Evolutionary conservation across 495 filamentous ascomycete genomes (phyloP).

Genomic region (Polyplosphaeria fusca): DNA sequence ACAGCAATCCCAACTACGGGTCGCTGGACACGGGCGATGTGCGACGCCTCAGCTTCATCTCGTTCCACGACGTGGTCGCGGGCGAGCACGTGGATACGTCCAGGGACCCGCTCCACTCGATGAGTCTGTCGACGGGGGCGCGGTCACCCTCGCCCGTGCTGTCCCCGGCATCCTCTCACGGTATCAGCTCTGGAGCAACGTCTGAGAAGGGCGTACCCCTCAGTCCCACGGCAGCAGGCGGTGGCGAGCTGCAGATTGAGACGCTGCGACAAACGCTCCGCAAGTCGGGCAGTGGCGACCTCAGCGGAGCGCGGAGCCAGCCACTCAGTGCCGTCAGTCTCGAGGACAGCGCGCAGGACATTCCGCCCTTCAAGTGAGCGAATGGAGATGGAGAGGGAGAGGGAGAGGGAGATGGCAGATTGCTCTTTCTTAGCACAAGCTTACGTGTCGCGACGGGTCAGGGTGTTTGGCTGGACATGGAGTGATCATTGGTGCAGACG

Average conservation of each 20-base stretch:
- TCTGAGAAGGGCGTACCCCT: constrained; percentile 59
- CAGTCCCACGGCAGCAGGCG: constrained; percentile 44
- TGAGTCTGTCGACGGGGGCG: constrained; percentile 53
- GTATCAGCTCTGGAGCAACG: constrained; percentile 55
- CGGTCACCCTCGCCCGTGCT: constrained; percentile 71
- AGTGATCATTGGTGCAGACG: not conserved
- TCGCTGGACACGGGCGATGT: constrained; percentile 71
- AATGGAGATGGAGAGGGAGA: not conserved
- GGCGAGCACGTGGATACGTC: constrained; percentile 68
- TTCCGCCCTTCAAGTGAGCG: constrained; percentile 30
- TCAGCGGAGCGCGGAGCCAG: constrained; percentile 60
- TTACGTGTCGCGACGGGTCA: too few relatives aligned
- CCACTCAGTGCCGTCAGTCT: constrained; percentile 56
- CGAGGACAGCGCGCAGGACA: constrained; percentile 41
- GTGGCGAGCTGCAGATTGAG: constrained; percentile 72
- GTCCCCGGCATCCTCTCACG: constrained; percentile 65
- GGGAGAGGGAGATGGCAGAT: too few relatives aligned
- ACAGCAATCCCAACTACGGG: constrained; percentile 61
- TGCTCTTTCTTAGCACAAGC: too few relatives aligned
- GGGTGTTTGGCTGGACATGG: too few relatives aligned
- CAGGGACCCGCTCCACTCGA: constrained; percentile 59
- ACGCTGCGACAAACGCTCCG: constrained; percentile 85
- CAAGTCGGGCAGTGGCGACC: constrained; percentile 77
- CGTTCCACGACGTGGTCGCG: constrained; percentile 92
- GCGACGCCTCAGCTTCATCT: constrained; percentile 85